Conservation (phyloP, 345 rosid species). For the Linum lewisii region DNA sequence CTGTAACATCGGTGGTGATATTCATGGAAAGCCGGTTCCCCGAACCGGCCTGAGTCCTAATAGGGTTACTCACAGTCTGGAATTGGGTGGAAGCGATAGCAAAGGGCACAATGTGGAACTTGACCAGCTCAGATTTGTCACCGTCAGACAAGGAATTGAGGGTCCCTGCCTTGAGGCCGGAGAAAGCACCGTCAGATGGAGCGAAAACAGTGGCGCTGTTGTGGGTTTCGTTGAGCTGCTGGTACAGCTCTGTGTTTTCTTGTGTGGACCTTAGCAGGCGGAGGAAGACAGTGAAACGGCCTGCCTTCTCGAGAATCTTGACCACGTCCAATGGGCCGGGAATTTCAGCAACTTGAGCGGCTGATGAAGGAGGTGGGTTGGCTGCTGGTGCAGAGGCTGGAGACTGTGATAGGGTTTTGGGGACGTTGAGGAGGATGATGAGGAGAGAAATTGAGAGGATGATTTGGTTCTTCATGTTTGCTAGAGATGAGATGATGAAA, state of each 20-base stretch:
- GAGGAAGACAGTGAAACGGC: conserved; percentile 39
- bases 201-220: conserved; percentile 2
- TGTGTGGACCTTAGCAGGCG: conserved; percentile 47
- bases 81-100: conserved; percentile 24
- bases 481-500: no score
- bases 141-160: conserved; percentile 13
- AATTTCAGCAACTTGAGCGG: not conserved
- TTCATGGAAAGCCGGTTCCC: not conserved
- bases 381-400: conserved; percentile 18
- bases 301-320: conserved; percentile 51
- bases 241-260: conserved; percentile 3
- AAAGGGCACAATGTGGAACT: conserved; percentile 31
- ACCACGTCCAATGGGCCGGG: conserved; percentile 39
- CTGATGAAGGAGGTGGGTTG: conserved; percentile 1
- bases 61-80: conserved; percentile 34
- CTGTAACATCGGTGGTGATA: not conserved
- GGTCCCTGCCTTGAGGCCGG: conserved; percentile 2
- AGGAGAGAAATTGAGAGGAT: not conserved
- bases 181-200: conserved; percentile 1
- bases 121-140: conserved; percentile 24
- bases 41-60: conserved; percentile 16
- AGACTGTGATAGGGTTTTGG: conserved; percentile 8
- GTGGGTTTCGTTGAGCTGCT: not conserved
- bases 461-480: not conserved
- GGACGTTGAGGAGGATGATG: not conserved